Base-by-base conservation (phyloP, 1,284 basidiomycete genomes). In the Cryptococcus floricola region DNA sequence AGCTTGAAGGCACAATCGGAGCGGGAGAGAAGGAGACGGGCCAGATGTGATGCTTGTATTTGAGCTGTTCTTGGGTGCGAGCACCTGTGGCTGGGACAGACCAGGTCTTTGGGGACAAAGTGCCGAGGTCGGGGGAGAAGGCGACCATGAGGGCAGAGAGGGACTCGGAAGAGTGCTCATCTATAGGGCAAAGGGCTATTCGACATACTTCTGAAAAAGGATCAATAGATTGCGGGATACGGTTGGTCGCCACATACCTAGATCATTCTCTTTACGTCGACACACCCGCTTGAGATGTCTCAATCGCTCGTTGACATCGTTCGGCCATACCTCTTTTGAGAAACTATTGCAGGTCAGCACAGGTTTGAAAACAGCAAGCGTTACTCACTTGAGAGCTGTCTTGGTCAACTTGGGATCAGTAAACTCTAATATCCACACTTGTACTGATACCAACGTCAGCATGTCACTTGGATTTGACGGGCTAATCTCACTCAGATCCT, bases 391-490 rank as follows among this genome's bases (percentile, higher is more conserved):
- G 9, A 92, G 78, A 73, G 89, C 80, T 1, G 79, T 70, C 6
- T 83, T 81, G 23, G 85, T 87, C 56, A 85, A 74, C 45, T 80
- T 81, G 16, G 82, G 81, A 61, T 89, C 83, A 0, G 83, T 81
- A n/a, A 95, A 82, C 66, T 92, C 87, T n/a, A 92, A 84, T 8
- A 85, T 86, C 91, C 91, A 96, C 46, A 87, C 87, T 39, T 84
- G 78, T 49, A 87, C 85, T 84, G 60, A 18, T 50, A 23, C 42
- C 50, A 53, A 2, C 56, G 10, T 50, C 50, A 50, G 7, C 54
- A 56, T 28, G 52, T 41, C 25, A 4, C 63, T 39, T 43, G 23
- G 34, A 56, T 53, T 18, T 45, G 19, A 8, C 8, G 18, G 14
- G 53, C 16, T 19, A 19, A n/a, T 66, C 70, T 63, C 55, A 75